These are phyloP conservation scores for Linnemannia schmuckeri DNA, from an alignment of 192 early-diverging fungal species.

Conservation along the genomic window DNA sequence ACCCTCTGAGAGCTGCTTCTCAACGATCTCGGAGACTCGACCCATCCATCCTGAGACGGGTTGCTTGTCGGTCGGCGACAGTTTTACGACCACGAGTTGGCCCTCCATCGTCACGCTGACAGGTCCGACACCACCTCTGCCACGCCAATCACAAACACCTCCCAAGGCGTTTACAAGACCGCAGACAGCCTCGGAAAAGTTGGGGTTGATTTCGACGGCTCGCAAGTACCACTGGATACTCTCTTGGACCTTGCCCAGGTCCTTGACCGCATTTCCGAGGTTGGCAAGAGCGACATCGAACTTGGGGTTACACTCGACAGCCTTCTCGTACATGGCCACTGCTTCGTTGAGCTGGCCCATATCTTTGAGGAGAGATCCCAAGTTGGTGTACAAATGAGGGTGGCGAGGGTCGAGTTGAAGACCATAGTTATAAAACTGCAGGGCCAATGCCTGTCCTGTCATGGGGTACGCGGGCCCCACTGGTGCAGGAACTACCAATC, in stretches of 20 bases:
- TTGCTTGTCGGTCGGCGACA: constrained; percentile 19
- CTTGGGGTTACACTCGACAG: constrained; percentile 85
- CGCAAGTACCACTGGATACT: constrained; percentile 88
- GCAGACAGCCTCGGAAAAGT: constrained; percentile 94
- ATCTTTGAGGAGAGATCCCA: constrained; percentile 93
- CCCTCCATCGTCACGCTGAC: constrained; percentile 55
- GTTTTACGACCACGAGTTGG: constrained; percentile 38
- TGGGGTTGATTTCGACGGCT: constrained; percentile 86
- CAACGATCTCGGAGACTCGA: constrained; percentile 81
- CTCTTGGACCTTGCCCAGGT: constrained; percentile 91
- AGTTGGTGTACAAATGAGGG: constrained; percentile 94
- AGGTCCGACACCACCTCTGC: constrained; percentile 74
- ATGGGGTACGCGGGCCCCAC: constrained; percentile 38
- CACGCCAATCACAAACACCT: constrained; percentile 93
- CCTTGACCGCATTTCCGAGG: constrained; percentile 93
- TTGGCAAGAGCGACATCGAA: constrained; percentile 96
- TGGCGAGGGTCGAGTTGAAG: constrained; percentile 84
- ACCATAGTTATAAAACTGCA: constrained; percentile 91
- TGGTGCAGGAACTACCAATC: constrained; percentile 43
- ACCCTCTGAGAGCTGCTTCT: constrained; percentile 80
- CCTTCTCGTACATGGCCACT: constrained; percentile 89
- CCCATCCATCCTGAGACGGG: constrained; percentile 76
- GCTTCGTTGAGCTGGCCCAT: constrained; percentile 88
- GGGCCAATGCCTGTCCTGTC: constrained; percentile 82
- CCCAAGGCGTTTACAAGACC: constrained; percentile 89